These are phyloP conservation scores for Alternaria tenuissima DNA, from an alignment of 2,329 filamentous ascomycete genomes.

Conservation along the genomic window DNA sequence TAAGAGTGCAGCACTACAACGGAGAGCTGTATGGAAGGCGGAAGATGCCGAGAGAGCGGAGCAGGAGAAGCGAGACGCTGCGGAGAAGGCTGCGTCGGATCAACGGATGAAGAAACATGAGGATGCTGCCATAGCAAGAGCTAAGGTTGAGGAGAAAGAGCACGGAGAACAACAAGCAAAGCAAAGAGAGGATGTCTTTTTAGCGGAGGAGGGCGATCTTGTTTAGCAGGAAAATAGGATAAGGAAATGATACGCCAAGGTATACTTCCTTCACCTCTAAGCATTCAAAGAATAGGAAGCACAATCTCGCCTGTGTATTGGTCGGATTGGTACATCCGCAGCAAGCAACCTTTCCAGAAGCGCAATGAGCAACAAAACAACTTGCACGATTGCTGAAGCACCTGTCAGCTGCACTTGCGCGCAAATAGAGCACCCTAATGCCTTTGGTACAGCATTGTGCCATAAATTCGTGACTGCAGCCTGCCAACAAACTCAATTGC, in stretches of 20 bases:
- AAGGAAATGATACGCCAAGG: too few species aligned
- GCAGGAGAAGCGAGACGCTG: background rate
- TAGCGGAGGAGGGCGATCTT: too few species aligned
- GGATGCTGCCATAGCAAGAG: background rate
- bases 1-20: background rate
- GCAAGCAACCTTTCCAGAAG: background rate
- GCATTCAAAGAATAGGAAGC: background rate
- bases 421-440: background rate
- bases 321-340: background rate
- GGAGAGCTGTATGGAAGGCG: background rate
- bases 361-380: background rate
- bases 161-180: background rate
- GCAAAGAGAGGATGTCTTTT: background rate
- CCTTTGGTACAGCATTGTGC: background rate
- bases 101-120: background rate
- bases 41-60: background rate
- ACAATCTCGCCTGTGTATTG: background rate
- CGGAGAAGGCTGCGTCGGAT: background rate
- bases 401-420: background rate
- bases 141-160: background rate
- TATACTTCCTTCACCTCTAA: too few species aligned
- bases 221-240: too few species aligned
- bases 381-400: background rate
- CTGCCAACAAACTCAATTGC: background rate
- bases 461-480: background rate